These are phyloP conservation scores for Penstemon davidsonii DNA, from an alignment of 257 asterid genomes.

Conservation along the genomic window DNA sequence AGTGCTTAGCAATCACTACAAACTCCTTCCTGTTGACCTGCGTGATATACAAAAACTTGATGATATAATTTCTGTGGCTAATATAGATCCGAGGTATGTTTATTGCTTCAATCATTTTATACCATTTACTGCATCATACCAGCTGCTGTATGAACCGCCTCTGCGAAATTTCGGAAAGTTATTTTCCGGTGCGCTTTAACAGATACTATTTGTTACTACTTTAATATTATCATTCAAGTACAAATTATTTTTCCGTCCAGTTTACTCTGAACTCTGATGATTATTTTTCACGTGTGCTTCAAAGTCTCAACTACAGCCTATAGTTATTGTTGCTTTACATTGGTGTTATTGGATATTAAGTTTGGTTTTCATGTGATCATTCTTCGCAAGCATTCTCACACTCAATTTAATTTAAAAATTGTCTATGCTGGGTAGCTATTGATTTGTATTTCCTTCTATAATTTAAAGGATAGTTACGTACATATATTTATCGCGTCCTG, in stretches of 20 bases:
- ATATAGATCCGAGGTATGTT: slow-evolving; percentile 82
- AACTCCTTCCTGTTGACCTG: slow-evolving; percentile 89
- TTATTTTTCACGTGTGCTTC: background rate
- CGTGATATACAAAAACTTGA: slow-evolving; percentile 70
- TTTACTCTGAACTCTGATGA: background rate
- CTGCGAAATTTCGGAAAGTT: background rate
- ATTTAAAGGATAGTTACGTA: background rate
- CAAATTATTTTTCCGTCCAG: background rate
- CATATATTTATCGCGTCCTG: background rate
- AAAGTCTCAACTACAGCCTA: slow-evolving; percentile 2
- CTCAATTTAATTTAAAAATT: slow-evolving; percentile 3
- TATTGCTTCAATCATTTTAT: slow-evolving; percentile 23
- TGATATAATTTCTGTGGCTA: slow-evolving; percentile 67
- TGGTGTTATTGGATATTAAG: slow-evolving; percentile 3
- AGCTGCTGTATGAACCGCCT: background rate
- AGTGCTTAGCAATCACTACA: slow-evolving; percentile 81
- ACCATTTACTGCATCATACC: slow-evolving; percentile 16
- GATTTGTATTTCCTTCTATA: background rate
- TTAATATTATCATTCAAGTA: slow-evolving; percentile 9
- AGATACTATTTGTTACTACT: background rate
- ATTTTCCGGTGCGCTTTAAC: background rate
- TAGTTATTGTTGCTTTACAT: slow-evolving; percentile 6
- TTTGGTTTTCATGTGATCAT: slow-evolving; percentile 9
- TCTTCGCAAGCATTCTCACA: slow-evolving; percentile 18
- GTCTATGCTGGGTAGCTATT: background rate